phyloP scores from a whole-genome alignment of 192 early-diverging fungal genomes.

The Entomortierella chlamydospora region DNA sequence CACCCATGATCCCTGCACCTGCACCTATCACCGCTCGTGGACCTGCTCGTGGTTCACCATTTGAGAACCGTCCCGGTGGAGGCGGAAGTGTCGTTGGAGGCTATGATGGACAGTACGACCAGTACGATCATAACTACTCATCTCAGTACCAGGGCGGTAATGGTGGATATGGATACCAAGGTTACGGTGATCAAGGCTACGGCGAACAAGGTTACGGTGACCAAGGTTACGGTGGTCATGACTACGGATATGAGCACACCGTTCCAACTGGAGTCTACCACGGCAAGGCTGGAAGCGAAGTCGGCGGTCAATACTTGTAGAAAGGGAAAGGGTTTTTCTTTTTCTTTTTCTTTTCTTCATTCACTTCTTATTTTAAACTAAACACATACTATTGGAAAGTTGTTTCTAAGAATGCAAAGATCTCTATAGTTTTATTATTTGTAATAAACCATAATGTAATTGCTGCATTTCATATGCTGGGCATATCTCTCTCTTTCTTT shows the following conservation, averaged over 20 bases:
- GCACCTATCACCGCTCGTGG: slow-evolving; percentile 16
- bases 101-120: slow-evolving; percentile 36
- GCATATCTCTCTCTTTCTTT: too few relatives aligned
- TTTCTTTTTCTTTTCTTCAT: too few relatives aligned
- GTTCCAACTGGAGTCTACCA: slow-evolving; percentile 32
- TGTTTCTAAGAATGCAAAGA: too few relatives aligned
- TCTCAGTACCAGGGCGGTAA: not conserved
- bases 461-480: too few relatives aligned
- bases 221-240: slow-evolving; percentile 1
- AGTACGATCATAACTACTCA: slow-evolving; percentile 18
- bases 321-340: too few relatives aligned
- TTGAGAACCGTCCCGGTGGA: slow-evolving; percentile 39
- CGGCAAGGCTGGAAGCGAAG: slow-evolving; percentile 4
- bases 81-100: slow-evolving; percentile 35
- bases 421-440: too few relatives aligned
- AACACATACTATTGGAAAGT: too few relatives aligned
- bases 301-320: slow-evolving; percentile 24
- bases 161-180: slow-evolving; percentile 34
- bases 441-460: too few relatives aligned
- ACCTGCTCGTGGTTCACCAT: slow-evolving; percentile 28
- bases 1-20: slow-evolving; percentile 25
- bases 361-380: too few relatives aligned
- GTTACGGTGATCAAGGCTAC: slow-evolving; percentile 4
- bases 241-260: slow-evolving; percentile 44
- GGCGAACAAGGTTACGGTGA: not conserved